A percentile compares a stretch with the other conserved stretches of the same genome.
Conservation (phyloP, 1,284 basidiomycete species). For the Sanghuangporus sanghuang region DNA sequence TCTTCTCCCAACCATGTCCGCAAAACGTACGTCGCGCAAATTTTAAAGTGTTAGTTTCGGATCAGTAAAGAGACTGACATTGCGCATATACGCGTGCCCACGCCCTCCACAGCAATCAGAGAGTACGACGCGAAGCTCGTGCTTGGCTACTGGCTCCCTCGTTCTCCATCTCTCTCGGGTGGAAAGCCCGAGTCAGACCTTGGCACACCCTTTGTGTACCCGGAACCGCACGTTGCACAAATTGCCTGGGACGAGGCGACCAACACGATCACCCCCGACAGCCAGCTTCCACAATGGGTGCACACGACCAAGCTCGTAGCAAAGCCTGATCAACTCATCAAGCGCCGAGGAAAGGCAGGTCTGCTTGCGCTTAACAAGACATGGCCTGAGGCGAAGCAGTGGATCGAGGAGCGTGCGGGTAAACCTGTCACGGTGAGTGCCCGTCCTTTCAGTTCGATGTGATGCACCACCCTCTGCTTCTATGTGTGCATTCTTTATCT, state of each 20-base stretch:
- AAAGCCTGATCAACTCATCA: constrained; percentile 98
- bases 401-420: constrained; percentile 89
- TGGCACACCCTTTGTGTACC: constrained; percentile 59
- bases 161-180: constrained; percentile 60
- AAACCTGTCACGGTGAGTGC: constrained; percentile 82
- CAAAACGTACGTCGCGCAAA: constrained; percentile 14
- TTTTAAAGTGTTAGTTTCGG: background rate
- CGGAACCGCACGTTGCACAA: constrained; percentile 72
- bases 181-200: constrained; percentile 37
- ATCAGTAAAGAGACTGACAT: background rate
- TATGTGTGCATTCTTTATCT: background rate
- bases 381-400: constrained; percentile 81
- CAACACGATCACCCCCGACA: constrained; percentile 76
- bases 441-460: background rate
- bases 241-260: constrained; percentile 84
- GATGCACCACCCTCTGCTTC: background rate
- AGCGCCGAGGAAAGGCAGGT: constrained; percentile 97
- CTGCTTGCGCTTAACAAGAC: constrained; percentile 91
- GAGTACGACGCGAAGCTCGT: constrained; percentile 95
- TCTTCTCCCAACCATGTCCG: constrained; percentile 11
- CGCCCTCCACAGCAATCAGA: constrained; percentile 62
- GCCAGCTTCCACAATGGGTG: constrained; percentile 80
- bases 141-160: constrained; percentile 89
- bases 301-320: constrained; percentile 85
- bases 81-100: constrained; percentile 7